These are phyloP conservation scores for Trichosporon coremiiforme DNA, from an alignment of 1,284 basidiomycete genomes.

Conservation along the genomic window DNA sequence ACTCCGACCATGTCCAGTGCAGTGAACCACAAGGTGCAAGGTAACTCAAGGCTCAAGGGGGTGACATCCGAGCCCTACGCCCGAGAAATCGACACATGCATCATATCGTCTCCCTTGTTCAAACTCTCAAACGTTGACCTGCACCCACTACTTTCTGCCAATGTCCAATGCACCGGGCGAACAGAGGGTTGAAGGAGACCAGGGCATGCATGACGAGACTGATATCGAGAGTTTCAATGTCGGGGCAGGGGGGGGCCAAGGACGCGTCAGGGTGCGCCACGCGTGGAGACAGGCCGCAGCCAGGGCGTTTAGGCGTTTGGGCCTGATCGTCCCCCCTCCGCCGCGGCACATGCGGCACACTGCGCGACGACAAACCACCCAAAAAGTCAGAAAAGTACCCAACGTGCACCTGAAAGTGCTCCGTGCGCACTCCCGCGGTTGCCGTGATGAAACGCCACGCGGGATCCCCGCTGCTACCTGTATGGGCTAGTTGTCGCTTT, in stretches of 20 bases:
- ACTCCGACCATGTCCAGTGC: neutral
- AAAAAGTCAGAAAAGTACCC: neutral
- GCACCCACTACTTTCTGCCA: too few species aligned
- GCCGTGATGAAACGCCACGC: slow-evolving; percentile 2
- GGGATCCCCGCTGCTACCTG: neutral
- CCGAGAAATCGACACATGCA: neutral
- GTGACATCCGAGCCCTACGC: too few species aligned
- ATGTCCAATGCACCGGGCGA: neutral
- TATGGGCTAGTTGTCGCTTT: neutral
- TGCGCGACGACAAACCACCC: neutral
- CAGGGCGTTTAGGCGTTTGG: neutral
- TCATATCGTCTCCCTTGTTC: neutral
- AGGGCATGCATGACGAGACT: neutral
- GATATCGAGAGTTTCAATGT: neutral
- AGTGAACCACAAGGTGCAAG: neutral
- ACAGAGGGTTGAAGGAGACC: neutral
- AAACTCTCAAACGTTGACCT: neutral
- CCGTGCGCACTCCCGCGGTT: slow-evolving; percentile 13
- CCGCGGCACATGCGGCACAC: neutral
- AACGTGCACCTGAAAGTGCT: neutral
- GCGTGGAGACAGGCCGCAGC: too few species aligned
- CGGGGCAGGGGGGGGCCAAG: too few species aligned
- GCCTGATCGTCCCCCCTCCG: neutral
- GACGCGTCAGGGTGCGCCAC: neutral
- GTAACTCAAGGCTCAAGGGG: too few species aligned